Conservation (phyloP, 2,329 filamentous ascomycete species). For the Colletotrichum sublineola region DNA sequence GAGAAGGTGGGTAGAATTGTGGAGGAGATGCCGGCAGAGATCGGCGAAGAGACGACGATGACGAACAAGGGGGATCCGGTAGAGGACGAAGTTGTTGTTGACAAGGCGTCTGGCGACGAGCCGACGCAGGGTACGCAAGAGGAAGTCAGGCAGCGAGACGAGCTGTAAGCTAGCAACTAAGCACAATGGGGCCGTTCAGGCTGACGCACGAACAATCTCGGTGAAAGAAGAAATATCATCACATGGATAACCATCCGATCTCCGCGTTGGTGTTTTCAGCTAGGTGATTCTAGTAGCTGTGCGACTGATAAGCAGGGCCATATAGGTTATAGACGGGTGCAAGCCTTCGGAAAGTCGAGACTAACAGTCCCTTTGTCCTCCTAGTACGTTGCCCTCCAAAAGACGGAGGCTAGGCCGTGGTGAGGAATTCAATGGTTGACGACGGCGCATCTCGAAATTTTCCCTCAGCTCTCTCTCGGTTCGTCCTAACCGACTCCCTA, state of each 20-base stretch:
- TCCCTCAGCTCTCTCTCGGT: not conserved
- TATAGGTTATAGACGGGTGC: not conserved
- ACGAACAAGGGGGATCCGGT: constrained; percentile 30
- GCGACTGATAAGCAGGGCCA: not conserved
- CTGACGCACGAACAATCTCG: constrained; percentile 14
- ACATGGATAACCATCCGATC: constrained; percentile 12
- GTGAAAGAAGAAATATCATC: constrained; percentile 32
- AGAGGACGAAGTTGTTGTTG: constrained; percentile 42
- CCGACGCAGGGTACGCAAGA: constrained; percentile 42
- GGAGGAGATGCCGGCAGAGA: constrained; percentile 45
- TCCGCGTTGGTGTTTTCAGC: constrained; percentile 12
- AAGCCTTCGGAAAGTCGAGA: not conserved
- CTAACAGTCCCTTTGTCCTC: constrained; percentile 13
- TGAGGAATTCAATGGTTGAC: constrained; percentile 1
- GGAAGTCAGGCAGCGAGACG: constrained; percentile 35
- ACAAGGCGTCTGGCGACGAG: constrained; percentile 44
- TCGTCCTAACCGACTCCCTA: constrained; percentile 1
- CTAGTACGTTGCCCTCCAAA: not conserved
- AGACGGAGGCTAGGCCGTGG: not conserved
- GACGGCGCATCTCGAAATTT: constrained; percentile 5
- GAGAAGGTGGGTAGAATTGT: constrained; percentile 70
- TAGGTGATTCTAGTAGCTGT: too few relatives aligned
- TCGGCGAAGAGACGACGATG: constrained; percentile 33
- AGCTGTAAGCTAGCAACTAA: constrained; percentile 24
- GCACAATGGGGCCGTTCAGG: not conserved